Percentiles rank a stretch among this genome's conserved stretches.
Conservation (phyloP, 2,329 filamentous ascomycete species). For the Aspergillus pseudoterreus region DNA sequence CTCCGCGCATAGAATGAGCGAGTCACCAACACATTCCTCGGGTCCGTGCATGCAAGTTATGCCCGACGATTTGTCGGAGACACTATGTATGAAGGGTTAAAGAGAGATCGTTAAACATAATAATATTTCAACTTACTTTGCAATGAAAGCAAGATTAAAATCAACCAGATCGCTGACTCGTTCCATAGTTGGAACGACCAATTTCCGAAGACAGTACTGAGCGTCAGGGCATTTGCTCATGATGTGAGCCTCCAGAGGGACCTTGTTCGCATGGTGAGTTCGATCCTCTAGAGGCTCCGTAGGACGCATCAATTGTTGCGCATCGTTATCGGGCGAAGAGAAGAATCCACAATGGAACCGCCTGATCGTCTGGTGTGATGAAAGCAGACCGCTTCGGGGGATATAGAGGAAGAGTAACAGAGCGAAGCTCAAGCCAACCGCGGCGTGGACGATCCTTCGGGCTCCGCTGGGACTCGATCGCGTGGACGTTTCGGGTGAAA, state of each 20-base stretch:
- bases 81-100: slow-evolving; percentile 36
- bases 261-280: slow-evolving; percentile 27
- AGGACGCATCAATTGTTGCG: neutral
- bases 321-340: neutral
- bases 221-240: slow-evolving; percentile 98
- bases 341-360: neutral
- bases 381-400: slow-evolving; percentile 3
- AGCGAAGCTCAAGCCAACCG: slow-evolving; percentile 9
- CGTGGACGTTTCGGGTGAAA: neutral
- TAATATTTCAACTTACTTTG: slow-evolving; percentile 49
- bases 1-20: slow-evolving; percentile 86
- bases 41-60: slow-evolving; percentile 87
- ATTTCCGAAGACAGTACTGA: slow-evolving; percentile 70
- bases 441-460: slow-evolving; percentile 10
- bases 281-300: neutral
- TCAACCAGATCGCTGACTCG: slow-evolving; percentile 77
- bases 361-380: slow-evolving; percentile 5
- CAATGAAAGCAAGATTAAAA: slow-evolving; percentile 88
- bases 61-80: slow-evolving; percentile 70
- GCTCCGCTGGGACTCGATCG: slow-evolving; percentile 5
- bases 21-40: slow-evolving; percentile 87
- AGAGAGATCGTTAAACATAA: neutral
- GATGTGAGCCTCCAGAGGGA: slow-evolving; percentile 89
- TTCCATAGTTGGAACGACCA: slow-evolving; percentile 86
- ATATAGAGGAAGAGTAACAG: slow-evolving; percentile 12